These are phyloP conservation scores for Macaranga tanarius DNA, from an alignment of 441 rosid genomes.

Conservation along the genomic window DNA sequence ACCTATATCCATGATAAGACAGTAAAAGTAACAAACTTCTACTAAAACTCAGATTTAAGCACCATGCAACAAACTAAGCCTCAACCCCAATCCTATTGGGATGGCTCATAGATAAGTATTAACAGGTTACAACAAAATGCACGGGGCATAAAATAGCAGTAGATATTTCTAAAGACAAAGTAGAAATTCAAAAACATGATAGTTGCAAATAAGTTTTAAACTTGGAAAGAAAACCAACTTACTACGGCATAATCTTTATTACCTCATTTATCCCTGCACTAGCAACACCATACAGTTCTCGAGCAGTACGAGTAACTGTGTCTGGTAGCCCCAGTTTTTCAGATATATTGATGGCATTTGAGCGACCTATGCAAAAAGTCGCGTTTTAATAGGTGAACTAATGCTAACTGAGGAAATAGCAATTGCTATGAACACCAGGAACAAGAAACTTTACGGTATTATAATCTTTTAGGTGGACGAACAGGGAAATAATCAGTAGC, in stretches of 20 bases:
- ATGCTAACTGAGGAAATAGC: neutral
- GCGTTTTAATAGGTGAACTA: conserved; percentile 15
- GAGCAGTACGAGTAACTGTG: conserved; percentile 49
- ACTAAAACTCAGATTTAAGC: neutral
- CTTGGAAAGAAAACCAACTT: neutral
- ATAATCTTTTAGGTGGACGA: neutral
- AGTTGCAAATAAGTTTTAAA: neutral
- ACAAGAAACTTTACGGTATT: neutral
- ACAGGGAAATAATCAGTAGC: neutral
- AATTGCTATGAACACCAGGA: neutral
- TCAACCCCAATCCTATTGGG: neutral
- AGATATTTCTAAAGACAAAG: neutral
- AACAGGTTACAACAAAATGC: neutral
- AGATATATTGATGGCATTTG: conserved; percentile 86
- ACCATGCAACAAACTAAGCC: neutral
- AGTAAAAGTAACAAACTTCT: neutral
- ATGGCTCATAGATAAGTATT: neutral
- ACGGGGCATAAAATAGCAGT: neutral
- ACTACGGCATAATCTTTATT: neutral
- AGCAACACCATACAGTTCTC: conserved; percentile 68
- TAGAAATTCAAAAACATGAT: neutral
- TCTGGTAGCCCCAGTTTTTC: conserved; percentile 74
- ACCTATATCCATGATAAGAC: neutral
- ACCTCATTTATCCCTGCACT: conserved; percentile 90
- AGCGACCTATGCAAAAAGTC: conserved; percentile 57